Base-by-base conservation (phyloP, 495 filamentous ascomycete species). In the Penicillium mononematosum region DNA sequence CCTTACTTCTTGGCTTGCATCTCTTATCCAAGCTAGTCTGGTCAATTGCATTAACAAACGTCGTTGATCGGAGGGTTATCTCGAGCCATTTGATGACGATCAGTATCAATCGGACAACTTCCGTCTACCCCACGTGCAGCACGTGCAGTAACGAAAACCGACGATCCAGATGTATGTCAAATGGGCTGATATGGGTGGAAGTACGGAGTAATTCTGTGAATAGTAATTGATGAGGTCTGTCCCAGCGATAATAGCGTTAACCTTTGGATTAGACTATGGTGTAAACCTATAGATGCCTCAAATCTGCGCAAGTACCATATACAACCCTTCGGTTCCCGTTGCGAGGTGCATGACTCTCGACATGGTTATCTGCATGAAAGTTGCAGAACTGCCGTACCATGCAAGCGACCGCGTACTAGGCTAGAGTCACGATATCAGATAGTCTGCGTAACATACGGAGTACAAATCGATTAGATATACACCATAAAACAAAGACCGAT, bases 51-150 rank as follows among this genome's bases (percentile, higher is more conserved):
- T 12, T 39, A 10, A 46, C 12, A 44, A 44, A 32, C 38, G 51
- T 45, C 22, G 45, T 3, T 45, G 48, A 34, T 50, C 48, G 44
- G 52, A 52, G 31, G 36, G 46, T 43, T 52, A 47, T 56, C n/a
- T 38, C 14, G 17, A 56, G 27, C 25, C 57, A 50, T 50, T 50
- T 29, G 51, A 24, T 8, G 48, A 47, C 58, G 45, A 59, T 55
- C 51, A 46, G 8, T 27, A 38, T 50, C 46, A 54, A 27, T 46
- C 44, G 38, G 50, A 12, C 44, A 53, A 45, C 27, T 45, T 53
- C 47, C 56, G 41, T 20, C 20, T 39, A 42, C 49, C 42, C 56
- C 55, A 49, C 49, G 20, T 53, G 56, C 49, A 58, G 56, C 10
- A 53, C 43, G n/a, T 47, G 56, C 34, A 53, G 56, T 19, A 53